Evolutionary conservation across 345 rosid species (phyloP), one percentile per base, ranked within the genome.

Genomic region (Noccaea caerulescens): DNA sequence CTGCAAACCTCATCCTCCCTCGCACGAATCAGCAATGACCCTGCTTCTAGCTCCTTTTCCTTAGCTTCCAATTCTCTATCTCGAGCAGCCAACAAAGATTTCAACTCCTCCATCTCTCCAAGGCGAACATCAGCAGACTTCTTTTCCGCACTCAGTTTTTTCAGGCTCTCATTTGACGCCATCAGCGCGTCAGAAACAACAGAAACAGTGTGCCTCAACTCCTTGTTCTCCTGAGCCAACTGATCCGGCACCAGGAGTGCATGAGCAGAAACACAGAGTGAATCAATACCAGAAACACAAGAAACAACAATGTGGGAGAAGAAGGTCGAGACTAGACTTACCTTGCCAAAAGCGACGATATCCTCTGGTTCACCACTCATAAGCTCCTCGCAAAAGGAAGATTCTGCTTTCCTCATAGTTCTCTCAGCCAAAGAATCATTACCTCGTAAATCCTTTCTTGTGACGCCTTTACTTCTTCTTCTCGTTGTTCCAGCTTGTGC

Each of bases 401-500:
- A 80, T 47, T 84, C 87, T 59, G 83, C 91, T 47, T 76, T 77
- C 58, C 82, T 86, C 23, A 63, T 46, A 10, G 25, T 64, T 73
- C 76, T 83, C 55, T 83, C 88, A 39, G 67, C 43, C 56, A 79
- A 62, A 80, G 79, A 78, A 73, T 68, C 75, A 68, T 80, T 82
- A 38, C 80, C 80, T 68, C 82, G 90, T 42, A 74, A 76, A 47
- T 80, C 78, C 80, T 86, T 93, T 69, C 89, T 86, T 36, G 79
- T 56, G 33, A 77, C 45, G 49, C 82, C 72, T 80, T 85, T 88
- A 16, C 85, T 81, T 85, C 93, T 88, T 84, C 77, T 88, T 52
- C 93, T 87, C 8, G 88, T 83, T 72, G 78, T 73, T 58, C 81
- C 77, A 76, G 81, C 59, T 76, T 80, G 85, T 34, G 79, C 66